Evolutionary conservation across 495 filamentous ascomycete genomes (phyloP).

Genomic region (Eremomyces bilateralis): DNA sequence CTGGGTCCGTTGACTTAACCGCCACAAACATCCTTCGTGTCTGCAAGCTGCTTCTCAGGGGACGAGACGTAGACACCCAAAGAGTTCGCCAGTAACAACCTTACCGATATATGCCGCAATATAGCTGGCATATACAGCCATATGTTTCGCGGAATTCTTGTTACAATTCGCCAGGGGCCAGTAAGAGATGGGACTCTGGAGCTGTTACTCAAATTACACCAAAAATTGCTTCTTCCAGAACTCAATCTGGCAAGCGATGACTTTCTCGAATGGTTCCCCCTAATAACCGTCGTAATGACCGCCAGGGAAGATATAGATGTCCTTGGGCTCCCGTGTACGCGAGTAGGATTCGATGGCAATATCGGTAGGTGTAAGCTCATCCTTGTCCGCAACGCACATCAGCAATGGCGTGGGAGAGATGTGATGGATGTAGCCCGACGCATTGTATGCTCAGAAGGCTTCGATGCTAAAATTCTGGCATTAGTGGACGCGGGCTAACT

Average conservation of each 20-base stretch:
- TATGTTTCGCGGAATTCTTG: too few relatives aligned
- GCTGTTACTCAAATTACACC: too few relatives aligned
- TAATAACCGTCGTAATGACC: slow-evolving; percentile 16
- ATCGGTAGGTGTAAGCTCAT: slow-evolving; percentile 12
- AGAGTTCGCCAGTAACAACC: too few relatives aligned
- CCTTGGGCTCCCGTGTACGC: slow-evolving; percentile 15
- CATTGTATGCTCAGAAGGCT: slow-evolving; percentile 13
- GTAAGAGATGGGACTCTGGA: too few relatives aligned
- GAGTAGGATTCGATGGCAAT: slow-evolving; percentile 10
- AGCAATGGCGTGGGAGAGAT: slow-evolving; percentile 20
- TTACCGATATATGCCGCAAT: too few relatives aligned
- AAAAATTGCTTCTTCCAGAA: slow-evolving; percentile 11
- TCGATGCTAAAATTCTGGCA: slow-evolving; percentile 10
- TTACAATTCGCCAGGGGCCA: too few relatives aligned
- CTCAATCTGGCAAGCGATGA: slow-evolving; percentile 7
- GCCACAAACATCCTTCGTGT: too few relatives aligned
- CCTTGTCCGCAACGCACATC: slow-evolving; percentile 17
- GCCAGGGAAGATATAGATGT: slow-evolving; percentile 11
- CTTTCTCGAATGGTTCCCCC: slow-evolving; percentile 12
- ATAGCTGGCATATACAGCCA: too few relatives aligned
- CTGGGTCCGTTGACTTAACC: too few relatives aligned
- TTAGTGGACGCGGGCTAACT: slow-evolving; percentile 3
- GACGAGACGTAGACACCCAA: too few relatives aligned
- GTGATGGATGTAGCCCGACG: slow-evolving; percentile 12
- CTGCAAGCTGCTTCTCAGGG: too few relatives aligned